Evolutionary conservation across 108 stramenopile genomes (phyloP), one percentile per base, ranked within the genome.

Genomic region (Nitzschia putrida): DNA sequence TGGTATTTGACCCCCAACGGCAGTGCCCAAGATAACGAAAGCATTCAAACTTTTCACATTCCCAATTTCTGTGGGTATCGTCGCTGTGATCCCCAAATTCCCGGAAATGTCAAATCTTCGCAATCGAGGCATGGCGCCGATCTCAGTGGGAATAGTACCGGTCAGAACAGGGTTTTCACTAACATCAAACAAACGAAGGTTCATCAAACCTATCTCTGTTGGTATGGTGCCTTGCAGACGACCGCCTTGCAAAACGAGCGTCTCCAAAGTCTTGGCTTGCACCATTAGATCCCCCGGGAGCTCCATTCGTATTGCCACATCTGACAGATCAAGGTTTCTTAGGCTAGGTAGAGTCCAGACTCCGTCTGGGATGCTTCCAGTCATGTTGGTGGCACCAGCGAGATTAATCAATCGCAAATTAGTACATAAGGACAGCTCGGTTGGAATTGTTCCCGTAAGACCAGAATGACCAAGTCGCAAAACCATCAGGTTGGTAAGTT

Each of bases 131-230:
- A 49, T 18, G n/a, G 18, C 1, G 1, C 78, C 71, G 26, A 85
- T 39, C 25, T 76, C 69, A 38, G 44, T 13, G 23, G 88, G 83
- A 21, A 88, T 68, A 11, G 75, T 75, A 22, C 88, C 88, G 0
- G 24, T 57, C 44, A 88, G 55, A 7, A 55, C 23, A 40, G 47
- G 23, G 64, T 85, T 85, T 57, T 65, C 68, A 16, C 72, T 69
- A 44, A 81, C 39, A 50, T 64, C 61, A 47, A 74, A 22, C 24
- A 51, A 18, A n/a, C 14, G 39, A 41, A 53, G 23, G 7, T 22
- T 55, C 16, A 22, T 13, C 12, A 55, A 22, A 22, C 54, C 54
- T 1, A 55, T 55, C 23, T 55, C 22, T 24, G 54, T 55, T 1
- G 54, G 54, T 1, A 55, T 55, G 22, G 54, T 55, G 23, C 54